These are phyloP conservation scores for Fusarium stilboides DNA, from an alignment of 2,329 filamentous ascomycete genomes.

Conservation along the genomic window DNA sequence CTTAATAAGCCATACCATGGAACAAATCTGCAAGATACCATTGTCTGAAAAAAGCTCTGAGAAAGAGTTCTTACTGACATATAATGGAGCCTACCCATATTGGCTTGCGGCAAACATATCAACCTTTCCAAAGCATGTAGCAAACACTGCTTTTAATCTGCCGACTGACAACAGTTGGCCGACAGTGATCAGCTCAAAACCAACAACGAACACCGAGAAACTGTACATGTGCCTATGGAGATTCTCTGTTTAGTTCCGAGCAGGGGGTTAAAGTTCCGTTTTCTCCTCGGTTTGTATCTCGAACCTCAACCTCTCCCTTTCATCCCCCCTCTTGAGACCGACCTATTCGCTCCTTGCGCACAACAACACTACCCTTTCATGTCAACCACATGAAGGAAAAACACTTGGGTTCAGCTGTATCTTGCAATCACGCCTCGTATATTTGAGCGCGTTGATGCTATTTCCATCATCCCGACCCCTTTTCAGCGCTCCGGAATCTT, in stretches of 20 bases:
- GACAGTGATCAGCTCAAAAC: background rate
- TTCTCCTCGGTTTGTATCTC: background rate
- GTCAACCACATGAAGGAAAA: background rate
- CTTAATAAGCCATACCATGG: too few species aligned
- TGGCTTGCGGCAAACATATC: background rate
- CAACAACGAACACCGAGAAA: background rate
- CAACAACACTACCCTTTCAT: background rate
- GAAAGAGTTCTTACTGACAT: too few species aligned
- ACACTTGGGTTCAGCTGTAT: background rate
- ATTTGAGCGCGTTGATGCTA: too few species aligned
- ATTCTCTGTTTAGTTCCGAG: background rate
- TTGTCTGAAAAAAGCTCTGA: background rate
- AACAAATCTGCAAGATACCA: background rate
- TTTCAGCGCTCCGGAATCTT: background rate
- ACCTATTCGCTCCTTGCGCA: background rate
- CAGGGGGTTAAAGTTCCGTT: background rate
- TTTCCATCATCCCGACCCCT: background rate
- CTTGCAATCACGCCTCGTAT: background rate
- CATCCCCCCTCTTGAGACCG: background rate
- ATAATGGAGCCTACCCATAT: background rate
- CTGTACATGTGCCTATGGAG: background rate
- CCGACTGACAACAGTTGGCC: conserved; percentile 3
- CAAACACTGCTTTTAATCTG: background rate
- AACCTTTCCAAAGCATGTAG: background rate
- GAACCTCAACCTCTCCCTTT: background rate